Evolutionary conservation across 2,329 filamentous ascomycete species (phyloP), one percentile per base, ranked within the genome.

Genomic region (Xylariomycetidae sp.): DNA sequence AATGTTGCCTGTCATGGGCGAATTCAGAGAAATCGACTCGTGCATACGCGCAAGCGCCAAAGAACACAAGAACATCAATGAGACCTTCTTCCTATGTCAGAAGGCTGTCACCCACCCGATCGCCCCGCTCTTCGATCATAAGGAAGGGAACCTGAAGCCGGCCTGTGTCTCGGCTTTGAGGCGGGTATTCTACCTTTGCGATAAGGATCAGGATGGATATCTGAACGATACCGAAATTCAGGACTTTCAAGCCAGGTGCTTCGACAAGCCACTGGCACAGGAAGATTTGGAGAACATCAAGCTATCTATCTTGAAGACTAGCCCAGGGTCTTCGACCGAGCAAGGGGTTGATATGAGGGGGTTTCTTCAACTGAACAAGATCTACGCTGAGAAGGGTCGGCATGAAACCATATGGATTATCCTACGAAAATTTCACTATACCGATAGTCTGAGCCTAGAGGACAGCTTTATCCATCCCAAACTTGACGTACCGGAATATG

Each of bases 331-430:
- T 1, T 72, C 78, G 16, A 70, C 77, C 3, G 72, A 79, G 18
- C 75, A 70, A 26, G 92, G 90, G 1, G 85, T 98, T 45, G 84
- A 89, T 43, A 76, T 86, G 45, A 74, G 73, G 23, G 89, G 88
- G 0, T 98, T 98, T 52, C 64, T 98, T 30, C 78, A 90, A 45
- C 67, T 98, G 25, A 97, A 97, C 65, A 95, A 89, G 62, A 78
- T 97, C 37, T 98, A 96, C 57, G 92, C 89, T 0, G 90, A 97
- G 57, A 97, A 97, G 58, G 92, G 92, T 10, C 84, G 92, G 10
- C 92, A 98, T 56, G 92, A 98, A 63, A 98, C 92, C 0, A 92
- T 97, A 27, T 98, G 92, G 92, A 88, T 94, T 41, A 96, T 98
- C 40, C 64, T 98, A 41, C 79, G 92, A 37, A 89, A 92, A 47